Conservation (phyloP, 1,284 basidiomycete genomes). For the Microbotryum intermedium region DNA sequence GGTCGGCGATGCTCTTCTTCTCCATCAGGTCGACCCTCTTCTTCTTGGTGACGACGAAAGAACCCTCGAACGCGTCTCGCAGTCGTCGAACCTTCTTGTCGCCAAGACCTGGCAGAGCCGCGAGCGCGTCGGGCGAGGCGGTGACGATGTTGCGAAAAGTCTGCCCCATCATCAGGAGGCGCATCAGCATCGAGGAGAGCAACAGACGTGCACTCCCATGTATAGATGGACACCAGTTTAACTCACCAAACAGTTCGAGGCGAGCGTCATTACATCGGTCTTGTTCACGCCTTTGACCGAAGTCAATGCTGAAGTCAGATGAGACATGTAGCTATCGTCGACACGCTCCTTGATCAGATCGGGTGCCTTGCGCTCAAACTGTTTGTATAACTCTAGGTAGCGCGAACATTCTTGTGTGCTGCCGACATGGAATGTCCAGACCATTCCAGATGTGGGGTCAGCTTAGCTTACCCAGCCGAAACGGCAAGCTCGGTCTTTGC, state of each 20-base stretch:
- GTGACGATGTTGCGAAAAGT: constrained; percentile 71
- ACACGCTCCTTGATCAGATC: constrained; percentile 88
- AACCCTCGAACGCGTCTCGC: constrained; percentile 46
- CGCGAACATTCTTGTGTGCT: constrained; percentile 84
- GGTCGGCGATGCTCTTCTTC: constrained; percentile 14
- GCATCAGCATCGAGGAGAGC: not conserved
- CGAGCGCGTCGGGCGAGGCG: constrained; percentile 63
- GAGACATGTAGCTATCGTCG: constrained; percentile 75
- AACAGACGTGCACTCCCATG: not conserved
- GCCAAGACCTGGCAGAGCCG: constrained; percentile 83
- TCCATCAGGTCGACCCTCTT: not conserved
- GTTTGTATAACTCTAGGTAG: constrained; percentile 85
- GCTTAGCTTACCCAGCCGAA: not conserved
- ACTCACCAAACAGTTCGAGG: constrained; percentile 52
- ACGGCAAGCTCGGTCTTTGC: no score
- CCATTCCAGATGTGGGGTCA: not conserved
- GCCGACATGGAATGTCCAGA: not conserved
- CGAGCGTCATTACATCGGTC: constrained; percentile 88
- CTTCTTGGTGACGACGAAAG: constrained; percentile 39
- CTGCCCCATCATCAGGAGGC: constrained; percentile 42
- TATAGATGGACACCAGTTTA: no score
- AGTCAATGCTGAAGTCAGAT: constrained; percentile 77
- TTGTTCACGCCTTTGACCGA: constrained; percentile 91
- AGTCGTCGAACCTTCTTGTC: constrained; percentile 76
- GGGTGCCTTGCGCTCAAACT: constrained; percentile 86